Evolutionary conservation across 2,329 filamentous ascomycete genomes (phyloP).

Genomic region (Phialocephala subalpina): DNA sequence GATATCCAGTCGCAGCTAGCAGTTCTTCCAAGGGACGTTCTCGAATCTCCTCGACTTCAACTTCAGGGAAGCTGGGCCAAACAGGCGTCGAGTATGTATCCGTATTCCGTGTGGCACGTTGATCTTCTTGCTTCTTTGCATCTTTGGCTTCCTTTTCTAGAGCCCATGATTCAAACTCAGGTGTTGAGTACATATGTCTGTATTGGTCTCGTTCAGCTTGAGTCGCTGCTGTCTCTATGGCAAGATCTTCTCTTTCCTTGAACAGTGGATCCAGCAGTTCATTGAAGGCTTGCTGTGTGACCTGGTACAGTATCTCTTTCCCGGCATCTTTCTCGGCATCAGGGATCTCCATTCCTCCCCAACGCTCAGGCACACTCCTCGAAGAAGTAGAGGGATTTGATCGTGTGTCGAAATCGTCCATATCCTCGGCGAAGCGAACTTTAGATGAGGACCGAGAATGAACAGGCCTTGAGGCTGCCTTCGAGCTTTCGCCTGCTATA

Average conservation of each 20-base stretch:
- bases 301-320: conserved; percentile 82
- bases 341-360: conserved; percentile 81
- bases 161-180: conserved; percentile 48
- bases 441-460: conserved; percentile 80
- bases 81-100: conserved; percentile 12
- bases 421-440: conserved; percentile 78
- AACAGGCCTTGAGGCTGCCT: conserved; percentile 52
- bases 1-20: conserved; percentile 38
- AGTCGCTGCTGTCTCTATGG: conserved; percentile 72
- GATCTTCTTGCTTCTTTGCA: conserved; percentile 5
- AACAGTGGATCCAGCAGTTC: conserved; percentile 91
- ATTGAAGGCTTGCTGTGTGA: conserved; percentile 92
- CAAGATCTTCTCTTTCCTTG: conserved; percentile 78
- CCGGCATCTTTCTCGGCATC: conserved; percentile 81
- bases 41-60: conserved; percentile 42
- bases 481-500: conserved; percentile 50
- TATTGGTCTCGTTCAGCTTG: conserved; percentile 66
- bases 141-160: conserved; percentile 30
- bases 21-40: conserved; percentile 40
- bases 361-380: conserved; percentile 74
- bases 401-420: conserved; percentile 72
- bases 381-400: conserved; percentile 80
- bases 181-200: conserved; percentile 55
- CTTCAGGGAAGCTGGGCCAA: conserved; percentile 34
- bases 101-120: not conserved